A percentile compares a stretch with the other conserved stretches of the same genome.
Conservation (phyloP, 352 stramenopile species). For the Discostella stelligera region DNA sequence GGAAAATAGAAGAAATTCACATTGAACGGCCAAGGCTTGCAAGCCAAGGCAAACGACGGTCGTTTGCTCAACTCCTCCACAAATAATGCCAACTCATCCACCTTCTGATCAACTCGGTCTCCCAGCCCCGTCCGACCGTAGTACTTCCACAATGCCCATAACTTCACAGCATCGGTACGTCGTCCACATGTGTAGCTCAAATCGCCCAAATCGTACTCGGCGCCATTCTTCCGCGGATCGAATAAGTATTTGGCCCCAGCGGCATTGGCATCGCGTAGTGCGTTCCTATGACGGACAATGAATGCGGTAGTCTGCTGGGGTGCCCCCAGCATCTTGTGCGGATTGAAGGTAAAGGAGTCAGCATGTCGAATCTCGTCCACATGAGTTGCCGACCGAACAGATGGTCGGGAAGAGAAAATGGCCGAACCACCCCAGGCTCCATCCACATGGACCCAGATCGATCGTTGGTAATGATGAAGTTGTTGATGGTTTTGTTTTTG, state of each 20-base stretch:
- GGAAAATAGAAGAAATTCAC: slow-evolving; percentile 71
- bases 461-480: slow-evolving; percentile 17
- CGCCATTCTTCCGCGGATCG: slow-evolving; percentile 59
- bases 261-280: slow-evolving; percentile 47
- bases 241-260: slow-evolving; percentile 67
- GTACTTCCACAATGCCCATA: slow-evolving; percentile 66
- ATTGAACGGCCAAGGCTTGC: slow-evolving; percentile 64
- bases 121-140: slow-evolving; percentile 47
- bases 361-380: slow-evolving; percentile 41
- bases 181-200: slow-evolving; percentile 64
- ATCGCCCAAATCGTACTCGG: slow-evolving; percentile 68
- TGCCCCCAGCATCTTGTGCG: slow-evolving; percentile 68
- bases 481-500: too few relatives aligned
- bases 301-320: slow-evolving; percentile 66
- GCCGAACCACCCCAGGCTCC: slow-evolving; percentile 63
- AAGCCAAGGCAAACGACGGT: slow-evolving; percentile 56
- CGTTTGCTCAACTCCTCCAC: slow-evolving; percentile 32
- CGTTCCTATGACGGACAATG: slow-evolving; percentile 43
- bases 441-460: slow-evolving; percentile 69
- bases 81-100: slow-evolving; percentile 47
- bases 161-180: slow-evolving; percentile 60
- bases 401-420: slow-evolving; percentile 46
- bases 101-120: slow-evolving; percentile 49
- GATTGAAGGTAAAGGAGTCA: slow-evolving; percentile 68
- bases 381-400: slow-evolving; percentile 24